Base-by-base conservation (phyloP, 2,329 filamentous ascomycete species). In the Clarireedia monteithiana region DNA sequence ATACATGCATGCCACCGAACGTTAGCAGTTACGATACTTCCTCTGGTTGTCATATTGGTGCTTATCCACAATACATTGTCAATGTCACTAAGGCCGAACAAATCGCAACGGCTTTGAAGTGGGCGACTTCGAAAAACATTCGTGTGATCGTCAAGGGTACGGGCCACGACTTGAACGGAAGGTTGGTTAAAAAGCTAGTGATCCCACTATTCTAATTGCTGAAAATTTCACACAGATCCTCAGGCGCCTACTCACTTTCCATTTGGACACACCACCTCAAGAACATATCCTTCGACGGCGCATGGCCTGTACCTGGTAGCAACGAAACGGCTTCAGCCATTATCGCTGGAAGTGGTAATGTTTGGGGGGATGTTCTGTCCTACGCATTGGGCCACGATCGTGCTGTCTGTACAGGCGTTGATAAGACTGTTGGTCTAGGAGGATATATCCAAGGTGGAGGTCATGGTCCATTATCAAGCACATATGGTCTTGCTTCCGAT, bases 401-500 rank as follows among this genome's bases (percentile, higher is more conserved):
- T 9, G 27, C 47, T 7, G 54, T 49, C 20, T 20, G 49, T 14
- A 34, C 57, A 17, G 60, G 60, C 1, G 17, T 34, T 38, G 54
- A 38, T 5, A 36, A 17, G 10, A 48, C 47, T 1, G 52, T 62
- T 14, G 36, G 24, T 5, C 9, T 60, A 20, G 60, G 56, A n/a
- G 73, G 73, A 1, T 75, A 70, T 65, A 61, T 67, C 0, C 68
- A 70, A 23, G 72, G 74, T 3, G 74, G 72, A n/a, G 74, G 74
- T 14, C 74, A 76, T 50, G 68, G 69, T 5, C 69, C 71, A 1
- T 64, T 69, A 4, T 68, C 69, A 6, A 66, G 64, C 44, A 65
- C 70, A 34, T 75, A 73, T 54, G 75, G 74, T 4, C 65, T 76
- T 6, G 74, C 67, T 1, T 70, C 72, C 0, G 75, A 77, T 59